phyloP scores from a whole-genome alignment of 2,329 filamentous ascomycete genomes.

The Pseudodiploospora longispora region DNA sequence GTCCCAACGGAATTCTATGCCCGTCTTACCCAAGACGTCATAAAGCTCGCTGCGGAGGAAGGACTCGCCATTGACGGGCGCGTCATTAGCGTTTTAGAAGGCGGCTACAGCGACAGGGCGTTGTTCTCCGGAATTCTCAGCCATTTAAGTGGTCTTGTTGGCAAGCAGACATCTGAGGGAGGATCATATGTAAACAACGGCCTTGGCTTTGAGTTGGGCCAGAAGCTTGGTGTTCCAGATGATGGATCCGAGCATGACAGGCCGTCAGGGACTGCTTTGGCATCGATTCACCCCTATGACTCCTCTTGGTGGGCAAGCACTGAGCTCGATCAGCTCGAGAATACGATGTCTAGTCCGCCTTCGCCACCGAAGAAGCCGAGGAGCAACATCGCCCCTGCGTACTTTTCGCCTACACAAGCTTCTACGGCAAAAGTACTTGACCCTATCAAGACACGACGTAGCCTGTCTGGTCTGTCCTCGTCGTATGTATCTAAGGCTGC shows the following conservation, averaged over 20 bases:
- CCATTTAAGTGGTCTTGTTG: constrained; percentile 76
- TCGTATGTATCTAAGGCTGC: constrained; percentile 7
- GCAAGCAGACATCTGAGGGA: constrained; percentile 37
- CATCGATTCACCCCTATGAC: constrained; percentile 46
- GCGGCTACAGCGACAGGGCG: constrained; percentile 90
- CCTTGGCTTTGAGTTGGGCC: constrained; percentile 51
- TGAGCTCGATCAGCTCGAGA: constrained; percentile 63
- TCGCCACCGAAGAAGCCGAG: constrained; percentile 46
- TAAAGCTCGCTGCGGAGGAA: constrained; percentile 72
- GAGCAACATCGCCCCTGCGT: constrained; percentile 65
- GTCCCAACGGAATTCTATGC: constrained; percentile 97
- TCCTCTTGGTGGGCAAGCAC: constrained; percentile 61
- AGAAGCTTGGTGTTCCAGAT: constrained; percentile 34
- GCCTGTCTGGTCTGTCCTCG: constrained; percentile 44
- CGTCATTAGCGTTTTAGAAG: constrained; percentile 88
- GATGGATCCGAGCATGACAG: constrained; percentile 12
- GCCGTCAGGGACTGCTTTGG: constrained; percentile 8
- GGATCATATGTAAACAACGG: constrained; percentile 29
- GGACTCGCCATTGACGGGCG: constrained; percentile 71
- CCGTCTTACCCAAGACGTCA: constrained; percentile 76
- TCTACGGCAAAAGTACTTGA: constrained; percentile 74
- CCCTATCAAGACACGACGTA: constrained; percentile 56
- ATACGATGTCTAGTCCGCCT: constrained; percentile 42
- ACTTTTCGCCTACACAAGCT: constrained; percentile 79
- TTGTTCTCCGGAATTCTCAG: constrained; percentile 82